phyloP scores from a whole-genome alignment of 257 asterid species.

The Capsicum baccatum region DNA sequence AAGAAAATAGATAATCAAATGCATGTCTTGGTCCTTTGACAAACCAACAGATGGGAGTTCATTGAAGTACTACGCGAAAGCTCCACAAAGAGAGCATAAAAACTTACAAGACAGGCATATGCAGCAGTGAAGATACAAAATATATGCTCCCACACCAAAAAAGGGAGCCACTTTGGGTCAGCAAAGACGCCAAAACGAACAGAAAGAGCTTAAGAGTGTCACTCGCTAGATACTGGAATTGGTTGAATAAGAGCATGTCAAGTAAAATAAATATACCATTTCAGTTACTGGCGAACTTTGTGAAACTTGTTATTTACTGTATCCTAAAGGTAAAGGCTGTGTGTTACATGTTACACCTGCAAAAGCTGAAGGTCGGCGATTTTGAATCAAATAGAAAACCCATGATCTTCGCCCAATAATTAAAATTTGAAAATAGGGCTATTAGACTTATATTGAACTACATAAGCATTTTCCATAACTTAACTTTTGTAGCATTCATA shows the following conservation, averaged over 20 bases:
- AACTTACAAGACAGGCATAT: neutral
- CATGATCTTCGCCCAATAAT: neutral
- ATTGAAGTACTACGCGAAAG: neutral
- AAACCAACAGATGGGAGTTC: slow-evolving; percentile 12
- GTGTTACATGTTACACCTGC: neutral
- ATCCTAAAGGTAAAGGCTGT: slow-evolving; percentile 7
- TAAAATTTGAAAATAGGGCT: slow-evolving; percentile 9
- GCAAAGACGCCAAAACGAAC: slow-evolving; percentile 1
- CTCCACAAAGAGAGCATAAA: neutral
- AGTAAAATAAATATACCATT: neutral
- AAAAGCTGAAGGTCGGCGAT: neutral
- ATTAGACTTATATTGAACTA: neutral
- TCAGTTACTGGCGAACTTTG: neutral
- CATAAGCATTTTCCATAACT: neutral
- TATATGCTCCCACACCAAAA: neutral
- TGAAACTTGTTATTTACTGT: neutral
- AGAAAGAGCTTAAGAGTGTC: slow-evolving; percentile 2
- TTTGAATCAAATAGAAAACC: neutral
- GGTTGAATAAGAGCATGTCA: slow-evolving; percentile 2
- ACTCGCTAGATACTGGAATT: neutral
- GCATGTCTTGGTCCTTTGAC: neutral
- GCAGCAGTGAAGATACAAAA: slow-evolving; percentile 4
- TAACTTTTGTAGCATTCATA: neutral
- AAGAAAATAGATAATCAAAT: neutral
- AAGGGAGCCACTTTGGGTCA: slow-evolving; percentile 2